Evolutionary conservation across 257 asterid species (phyloP).

Genomic region (Przewalskia tangutica): DNA sequence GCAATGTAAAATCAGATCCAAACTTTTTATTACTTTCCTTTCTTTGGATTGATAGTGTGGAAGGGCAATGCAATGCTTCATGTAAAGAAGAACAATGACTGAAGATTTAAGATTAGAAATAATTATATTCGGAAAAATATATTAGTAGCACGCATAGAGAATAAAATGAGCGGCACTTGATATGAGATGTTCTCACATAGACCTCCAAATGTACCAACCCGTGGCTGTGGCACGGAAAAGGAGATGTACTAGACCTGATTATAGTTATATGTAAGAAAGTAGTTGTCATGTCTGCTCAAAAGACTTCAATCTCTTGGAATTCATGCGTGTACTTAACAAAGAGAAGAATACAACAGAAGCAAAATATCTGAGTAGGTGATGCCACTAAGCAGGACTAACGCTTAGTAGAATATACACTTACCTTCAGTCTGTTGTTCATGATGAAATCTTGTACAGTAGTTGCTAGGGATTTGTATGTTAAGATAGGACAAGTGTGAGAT

Average conservation of each 20-base stretch:
- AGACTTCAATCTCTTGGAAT: not conserved
- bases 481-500: not conserved
- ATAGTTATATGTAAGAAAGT: not conserved
- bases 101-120: not conserved
- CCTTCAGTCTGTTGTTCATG: not conserved
- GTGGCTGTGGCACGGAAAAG: not conserved
- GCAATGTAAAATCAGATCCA: not conserved
- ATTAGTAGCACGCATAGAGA: not conserved
- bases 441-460: not conserved
- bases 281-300: not conserved
- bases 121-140: not conserved
- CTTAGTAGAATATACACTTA: not conserved
- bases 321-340: not conserved
- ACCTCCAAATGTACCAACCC: not conserved
- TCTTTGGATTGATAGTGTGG: not conserved
- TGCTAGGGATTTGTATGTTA: not conserved
- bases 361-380: not conserved
- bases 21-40: not conserved
- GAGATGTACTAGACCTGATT: not conserved
- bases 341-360: not conserved
- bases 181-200: not conserved
- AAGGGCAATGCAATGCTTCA: not conserved
- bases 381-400: not conserved
- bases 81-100: conserved; percentile 1
- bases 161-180: not conserved